These are phyloP conservation scores for Leccinum olivaceopallidum DNA, from an alignment of 768 basidiomycete species.

Conservation along the genomic window DNA sequence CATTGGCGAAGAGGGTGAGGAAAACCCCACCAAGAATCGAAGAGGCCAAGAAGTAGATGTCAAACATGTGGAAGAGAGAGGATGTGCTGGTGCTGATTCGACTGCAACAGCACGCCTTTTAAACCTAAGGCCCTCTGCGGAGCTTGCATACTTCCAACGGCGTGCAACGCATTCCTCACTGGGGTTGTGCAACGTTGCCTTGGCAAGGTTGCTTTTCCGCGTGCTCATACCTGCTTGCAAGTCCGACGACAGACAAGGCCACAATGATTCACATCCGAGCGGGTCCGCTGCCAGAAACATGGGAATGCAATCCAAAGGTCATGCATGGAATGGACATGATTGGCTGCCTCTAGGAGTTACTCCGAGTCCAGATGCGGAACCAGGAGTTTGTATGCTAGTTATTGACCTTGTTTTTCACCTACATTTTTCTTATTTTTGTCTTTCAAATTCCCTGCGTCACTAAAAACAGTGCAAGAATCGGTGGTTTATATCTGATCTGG, in stretches of 20 bases:
- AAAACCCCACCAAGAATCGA: conserved; percentile 19
- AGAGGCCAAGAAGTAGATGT: conserved; percentile 12
- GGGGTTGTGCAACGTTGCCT: background rate
- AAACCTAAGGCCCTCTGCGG: background rate
- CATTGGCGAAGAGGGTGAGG: conserved; percentile 16
- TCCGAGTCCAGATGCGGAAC: background rate
- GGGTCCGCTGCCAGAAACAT: background rate
- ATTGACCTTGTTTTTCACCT: background rate
- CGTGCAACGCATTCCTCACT: background rate
- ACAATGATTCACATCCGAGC: background rate
- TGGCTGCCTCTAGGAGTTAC: background rate
- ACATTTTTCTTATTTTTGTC: background rate
- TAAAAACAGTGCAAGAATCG: background rate
- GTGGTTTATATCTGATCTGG: background rate
- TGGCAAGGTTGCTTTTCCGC: background rate
- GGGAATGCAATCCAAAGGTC: background rate
- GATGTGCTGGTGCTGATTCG: background rate
- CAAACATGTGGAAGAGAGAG: conserved; percentile 11
- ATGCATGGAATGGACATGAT: background rate
- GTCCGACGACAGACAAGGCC: background rate
- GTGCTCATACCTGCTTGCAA: background rate
- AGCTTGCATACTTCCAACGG: background rate
- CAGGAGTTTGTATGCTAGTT: background rate
- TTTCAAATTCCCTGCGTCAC: background rate
- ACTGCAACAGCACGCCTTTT: background rate